These are phyloP conservation scores for Patellaria atrata DNA, from an alignment of 495 filamentous ascomycete genomes.

Conservation along the genomic window DNA sequence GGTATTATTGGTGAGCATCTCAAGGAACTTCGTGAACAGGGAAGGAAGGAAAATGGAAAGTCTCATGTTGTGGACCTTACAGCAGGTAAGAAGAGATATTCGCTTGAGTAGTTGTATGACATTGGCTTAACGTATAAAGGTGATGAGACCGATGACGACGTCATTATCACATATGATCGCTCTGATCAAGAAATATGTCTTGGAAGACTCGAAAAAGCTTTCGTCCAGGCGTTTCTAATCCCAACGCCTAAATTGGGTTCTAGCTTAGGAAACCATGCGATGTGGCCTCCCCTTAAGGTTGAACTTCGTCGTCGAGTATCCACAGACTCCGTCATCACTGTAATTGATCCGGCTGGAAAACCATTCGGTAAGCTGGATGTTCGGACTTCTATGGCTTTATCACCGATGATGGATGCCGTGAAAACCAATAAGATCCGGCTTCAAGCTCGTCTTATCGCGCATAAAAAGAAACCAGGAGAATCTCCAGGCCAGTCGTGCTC, in stretches of 20 bases:
- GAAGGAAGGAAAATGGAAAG: too few relatives aligned
- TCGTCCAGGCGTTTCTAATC: slow-evolving; percentile 50
- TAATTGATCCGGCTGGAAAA: slow-evolving; percentile 51
- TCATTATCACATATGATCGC: slow-evolving; percentile 31
- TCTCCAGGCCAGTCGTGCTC: slow-evolving; percentile 39
- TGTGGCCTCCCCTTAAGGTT: slow-evolving; percentile 65
- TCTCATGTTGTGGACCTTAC: slow-evolving; percentile 19
- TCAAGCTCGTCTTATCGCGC: slow-evolving; percentile 47
- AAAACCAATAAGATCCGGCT: slow-evolving; percentile 45
- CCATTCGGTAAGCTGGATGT: slow-evolving; percentile 64
- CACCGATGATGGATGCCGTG: slow-evolving; percentile 50
- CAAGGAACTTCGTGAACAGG: too few relatives aligned
- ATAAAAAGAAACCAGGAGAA: slow-evolving; percentile 43
- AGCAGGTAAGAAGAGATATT: slow-evolving; percentile 7
- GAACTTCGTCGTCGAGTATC: slow-evolving; percentile 39
- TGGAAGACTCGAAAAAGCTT: slow-evolving; percentile 58
- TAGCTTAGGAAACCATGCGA: slow-evolving; percentile 33
- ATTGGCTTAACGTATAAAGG: slow-evolving; percentile 2
- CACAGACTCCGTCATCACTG: slow-evolving; percentile 45
- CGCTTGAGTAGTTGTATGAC: slow-evolving; percentile 18
- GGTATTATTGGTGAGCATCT: too few relatives aligned
- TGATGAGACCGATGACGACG: slow-evolving; percentile 39
- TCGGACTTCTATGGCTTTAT: slow-evolving; percentile 50
- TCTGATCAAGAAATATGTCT: slow-evolving; percentile 63
- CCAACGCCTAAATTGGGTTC: slow-evolving; percentile 47